Evolutionary conservation across 306 rosid genomes (phyloP), one percentile per base, ranked within the genome.

Genomic region (Vigna angularis): DNA sequence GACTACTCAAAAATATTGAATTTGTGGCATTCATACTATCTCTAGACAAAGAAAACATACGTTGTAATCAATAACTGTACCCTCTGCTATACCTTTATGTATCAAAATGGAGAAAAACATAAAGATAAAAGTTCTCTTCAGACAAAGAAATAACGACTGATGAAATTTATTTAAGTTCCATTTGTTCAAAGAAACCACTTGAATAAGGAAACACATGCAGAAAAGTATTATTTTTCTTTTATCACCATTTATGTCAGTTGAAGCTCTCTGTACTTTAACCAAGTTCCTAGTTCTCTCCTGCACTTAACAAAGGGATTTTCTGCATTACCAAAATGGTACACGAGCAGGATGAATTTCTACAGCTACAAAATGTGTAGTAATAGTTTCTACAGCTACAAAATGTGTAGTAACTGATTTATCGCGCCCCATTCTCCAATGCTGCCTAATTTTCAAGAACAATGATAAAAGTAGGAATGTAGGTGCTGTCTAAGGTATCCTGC

Each of bases 381-480:
- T 22, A 32, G 36, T 32, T 66, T 18, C 16, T 66, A 66, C 51
- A 66, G 57, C 45, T 47, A 61, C 61, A 61, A 47, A 61, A 61
- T 40, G 34, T 71, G 70, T 48, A 59, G 11, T 16, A 9, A 70
- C 42, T 71, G 15, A 30, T 26, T 26, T 2, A 26, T 26, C 28
- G 28, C 28, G 28, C 28, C 28, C 28, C 28, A 2, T 80, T 72
- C 26, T 34, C 18, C 44, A 7, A 17, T 51, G 17, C 78, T 16
- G 68, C 73, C 44, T 62, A 32, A 71, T 38, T 44, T 50, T 57
- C 64, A 77, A 56, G 16, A 57, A 47, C 61, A 70, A 18, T 49
- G 73, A 52, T 28, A 44, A 64, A 55, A 71, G 6, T 47, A 49
- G 22, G 11, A n/a, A 18, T 13, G 15, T 20, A 71, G 15, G 40